Conservation (phyloP, 139 green algal genomes). For the Chlorella ohadii region DNA sequence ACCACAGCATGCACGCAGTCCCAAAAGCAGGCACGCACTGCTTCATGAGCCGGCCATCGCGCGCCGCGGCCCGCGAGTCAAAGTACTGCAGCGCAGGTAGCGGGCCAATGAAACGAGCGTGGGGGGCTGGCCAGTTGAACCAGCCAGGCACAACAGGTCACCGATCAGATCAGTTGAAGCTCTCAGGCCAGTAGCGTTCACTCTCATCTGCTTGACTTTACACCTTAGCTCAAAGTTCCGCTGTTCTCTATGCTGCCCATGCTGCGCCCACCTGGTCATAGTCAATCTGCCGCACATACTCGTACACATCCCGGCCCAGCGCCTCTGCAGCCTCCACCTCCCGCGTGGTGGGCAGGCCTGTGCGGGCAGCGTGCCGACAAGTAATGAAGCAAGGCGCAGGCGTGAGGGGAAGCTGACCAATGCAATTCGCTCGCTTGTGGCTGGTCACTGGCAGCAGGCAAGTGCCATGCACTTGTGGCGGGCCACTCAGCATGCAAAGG, state of each 20-base stretch:
- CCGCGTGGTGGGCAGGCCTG: constrained; percentile 9
- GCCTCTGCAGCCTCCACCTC: constrained; percentile 14
- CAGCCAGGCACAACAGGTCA: too few relatives aligned
- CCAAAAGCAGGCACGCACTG: constrained; percentile 3
- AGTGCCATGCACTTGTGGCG: not conserved
- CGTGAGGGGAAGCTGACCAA: too few relatives aligned
- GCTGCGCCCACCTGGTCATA: constrained; percentile 10
- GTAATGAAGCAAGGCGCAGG: not conserved
- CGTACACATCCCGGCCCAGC: constrained; percentile 43
- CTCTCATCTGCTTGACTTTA: too few relatives aligned
- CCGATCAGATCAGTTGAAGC: too few relatives aligned
- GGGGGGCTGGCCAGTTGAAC: too few relatives aligned
- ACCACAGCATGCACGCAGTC: too few relatives aligned
- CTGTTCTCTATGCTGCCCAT: too few relatives aligned
- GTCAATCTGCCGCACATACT: constrained; percentile 47
- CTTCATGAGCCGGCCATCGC: constrained; percentile 42
- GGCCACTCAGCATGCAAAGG: not conserved
- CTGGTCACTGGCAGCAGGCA: not conserved
- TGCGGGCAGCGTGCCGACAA: not conserved
- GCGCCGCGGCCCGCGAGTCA: constrained; percentile 36
- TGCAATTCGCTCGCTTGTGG: too few relatives aligned
- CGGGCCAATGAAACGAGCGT: too few relatives aligned
- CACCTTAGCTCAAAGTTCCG: too few relatives aligned
- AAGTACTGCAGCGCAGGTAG: constrained; percentile 38
- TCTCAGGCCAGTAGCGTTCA: too few relatives aligned